These are phyloP conservation scores for Annulohypoxylon moriforme DNA, from an alignment of 495 filamentous ascomycete genomes.

Conservation along the genomic window DNA sequence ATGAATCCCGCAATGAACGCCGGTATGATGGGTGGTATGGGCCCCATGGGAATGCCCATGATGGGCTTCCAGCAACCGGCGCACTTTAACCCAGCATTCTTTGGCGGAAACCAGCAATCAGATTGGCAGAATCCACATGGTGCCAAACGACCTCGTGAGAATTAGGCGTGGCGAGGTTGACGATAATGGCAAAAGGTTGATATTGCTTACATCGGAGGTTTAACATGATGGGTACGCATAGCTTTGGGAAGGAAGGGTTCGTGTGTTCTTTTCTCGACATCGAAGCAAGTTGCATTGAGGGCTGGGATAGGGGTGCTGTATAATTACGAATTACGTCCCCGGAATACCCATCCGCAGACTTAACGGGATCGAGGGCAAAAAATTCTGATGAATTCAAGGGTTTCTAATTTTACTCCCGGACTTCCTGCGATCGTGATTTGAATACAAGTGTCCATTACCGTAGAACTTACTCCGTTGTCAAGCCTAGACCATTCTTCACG, in stretches of 20 bases:
- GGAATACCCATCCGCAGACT: not conserved
- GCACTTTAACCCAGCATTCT: slow-evolving; percentile 86
- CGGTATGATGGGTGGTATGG: slow-evolving; percentile 67
- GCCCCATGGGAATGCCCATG: slow-evolving; percentile 70
- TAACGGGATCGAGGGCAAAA: not conserved
- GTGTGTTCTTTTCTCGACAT: slow-evolving; percentile 5
- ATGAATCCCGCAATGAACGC: slow-evolving; percentile 63
- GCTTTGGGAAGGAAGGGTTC: not conserved
- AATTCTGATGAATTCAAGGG: slow-evolving; percentile 9
- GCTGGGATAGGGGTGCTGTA: not conserved
- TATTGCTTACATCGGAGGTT: not conserved
- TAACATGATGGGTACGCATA: not conserved
- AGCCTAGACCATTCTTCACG: slow-evolving; percentile 7
- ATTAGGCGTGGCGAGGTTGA: slow-evolving; percentile 51
- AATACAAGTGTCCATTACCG: not conserved
- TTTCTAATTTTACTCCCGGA: slow-evolving; percentile 7
- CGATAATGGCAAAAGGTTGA: not conserved
- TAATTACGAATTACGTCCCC: not conserved
- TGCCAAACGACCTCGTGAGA: slow-evolving; percentile 79
- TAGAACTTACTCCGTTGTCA: not conserved
- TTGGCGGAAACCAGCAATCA: slow-evolving; percentile 67
- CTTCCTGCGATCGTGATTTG: not conserved
- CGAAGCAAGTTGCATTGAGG: slow-evolving; percentile 1
- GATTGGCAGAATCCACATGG: slow-evolving; percentile 84
- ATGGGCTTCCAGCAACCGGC: slow-evolving; percentile 75